Conservation (phyloP, 768 basidiomycete genomes). For the Kwoniella heveanensis region DNA sequence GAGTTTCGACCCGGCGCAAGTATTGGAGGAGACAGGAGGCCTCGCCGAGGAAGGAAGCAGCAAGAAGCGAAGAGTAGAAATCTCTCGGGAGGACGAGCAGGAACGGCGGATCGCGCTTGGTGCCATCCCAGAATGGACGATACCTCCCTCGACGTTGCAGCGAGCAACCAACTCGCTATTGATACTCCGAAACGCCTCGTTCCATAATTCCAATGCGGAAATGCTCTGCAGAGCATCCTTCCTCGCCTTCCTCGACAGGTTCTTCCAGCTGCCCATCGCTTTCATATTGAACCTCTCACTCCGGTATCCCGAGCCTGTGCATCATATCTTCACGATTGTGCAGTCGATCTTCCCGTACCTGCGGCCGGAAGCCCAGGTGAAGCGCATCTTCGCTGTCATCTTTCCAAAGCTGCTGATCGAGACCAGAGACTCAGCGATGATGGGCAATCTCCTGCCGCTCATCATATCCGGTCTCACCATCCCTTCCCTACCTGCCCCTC, state of each 20-base stretch:
- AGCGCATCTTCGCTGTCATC: constrained; percentile 14
- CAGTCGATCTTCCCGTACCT: constrained; percentile 45
- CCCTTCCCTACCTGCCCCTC: constrained; percentile 21
- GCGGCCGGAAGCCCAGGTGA: background rate
- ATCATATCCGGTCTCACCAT: constrained; percentile 38
- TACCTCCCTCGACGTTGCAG: constrained; percentile 58
- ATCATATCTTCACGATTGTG: constrained; percentile 55
- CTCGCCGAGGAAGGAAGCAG: background rate
- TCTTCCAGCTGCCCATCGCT: constrained; percentile 31
- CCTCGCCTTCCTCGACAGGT: constrained; percentile 32
- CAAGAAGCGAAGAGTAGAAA: background rate
- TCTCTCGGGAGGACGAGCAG: background rate
- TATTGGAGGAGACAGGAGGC: too few relatives aligned
- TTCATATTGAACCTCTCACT: constrained; percentile 40
- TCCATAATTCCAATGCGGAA: constrained; percentile 35
- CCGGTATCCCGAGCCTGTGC: constrained; percentile 50
- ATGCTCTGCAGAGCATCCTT: constrained; percentile 26
- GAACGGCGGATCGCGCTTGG: constrained; percentile 16
- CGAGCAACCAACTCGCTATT: constrained; percentile 84
- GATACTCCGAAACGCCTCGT: constrained; percentile 77
- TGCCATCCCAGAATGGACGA: constrained; percentile 29
- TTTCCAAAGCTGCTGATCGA: constrained; percentile 42
- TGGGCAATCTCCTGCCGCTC: constrained; percentile 43
- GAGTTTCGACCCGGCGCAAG: too few relatives aligned
- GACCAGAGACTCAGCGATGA: constrained; percentile 44